A percentile compares a stretch with the other conserved stretches of the same genome.
These are phyloP conservation scores for Cyberlindnera saturnus DNA, from an alignment of 805 yeast genomes.

Conservation along the genomic window DNA sequence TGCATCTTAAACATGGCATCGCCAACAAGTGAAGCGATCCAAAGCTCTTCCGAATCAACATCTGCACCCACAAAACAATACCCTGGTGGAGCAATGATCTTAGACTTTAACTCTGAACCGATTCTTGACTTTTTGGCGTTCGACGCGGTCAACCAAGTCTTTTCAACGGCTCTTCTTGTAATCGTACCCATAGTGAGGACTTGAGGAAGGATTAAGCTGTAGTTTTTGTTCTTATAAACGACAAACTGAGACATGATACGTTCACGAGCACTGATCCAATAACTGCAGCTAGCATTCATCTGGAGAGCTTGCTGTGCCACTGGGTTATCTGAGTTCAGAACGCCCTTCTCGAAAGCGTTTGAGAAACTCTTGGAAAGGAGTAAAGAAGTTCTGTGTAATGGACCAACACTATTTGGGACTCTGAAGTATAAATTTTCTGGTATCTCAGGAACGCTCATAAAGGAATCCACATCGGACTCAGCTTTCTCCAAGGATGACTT, in stretches of 20 bases:
- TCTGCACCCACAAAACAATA: constrained; percentile 96
- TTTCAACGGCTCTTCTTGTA: constrained; percentile 93
- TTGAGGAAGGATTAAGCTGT: constrained; percentile 66
- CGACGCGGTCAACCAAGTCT: constrained; percentile 96
- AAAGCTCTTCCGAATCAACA: constrained; percentile 95
- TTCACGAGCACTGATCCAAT: constrained; percentile 89
- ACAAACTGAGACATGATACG: constrained; percentile 84
- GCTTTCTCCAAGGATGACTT: constrained; percentile 2
- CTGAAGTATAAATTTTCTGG: constrained; percentile 42
- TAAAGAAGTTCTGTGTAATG: constrained; percentile 61
- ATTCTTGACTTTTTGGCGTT: constrained; percentile 81
- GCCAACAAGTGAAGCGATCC: constrained; percentile 96
- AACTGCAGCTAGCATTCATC: constrained; percentile 75
- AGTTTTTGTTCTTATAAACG: constrained; percentile 41
- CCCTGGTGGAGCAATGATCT: constrained; percentile 81
- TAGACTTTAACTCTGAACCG: constrained; percentile 90
- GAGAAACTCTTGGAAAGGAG: constrained; percentile 74
- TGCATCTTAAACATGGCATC: constrained; percentile 85
- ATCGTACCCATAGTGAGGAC: constrained; percentile 93
- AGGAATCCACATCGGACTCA: constrained; percentile 4
- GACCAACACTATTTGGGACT: constrained; percentile 87
- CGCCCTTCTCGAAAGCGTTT: constrained; percentile 65
- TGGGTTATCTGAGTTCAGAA: constrained; percentile 62
- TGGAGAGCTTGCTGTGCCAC: constrained; percentile 72
- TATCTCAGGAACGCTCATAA: constrained; percentile 1